A percentile compares a stretch with the other conserved stretches of the same genome.
Evolutionary conservation across 352 stramenopile genomes (phyloP).

Genomic region (Bremia lactucae): DNA sequence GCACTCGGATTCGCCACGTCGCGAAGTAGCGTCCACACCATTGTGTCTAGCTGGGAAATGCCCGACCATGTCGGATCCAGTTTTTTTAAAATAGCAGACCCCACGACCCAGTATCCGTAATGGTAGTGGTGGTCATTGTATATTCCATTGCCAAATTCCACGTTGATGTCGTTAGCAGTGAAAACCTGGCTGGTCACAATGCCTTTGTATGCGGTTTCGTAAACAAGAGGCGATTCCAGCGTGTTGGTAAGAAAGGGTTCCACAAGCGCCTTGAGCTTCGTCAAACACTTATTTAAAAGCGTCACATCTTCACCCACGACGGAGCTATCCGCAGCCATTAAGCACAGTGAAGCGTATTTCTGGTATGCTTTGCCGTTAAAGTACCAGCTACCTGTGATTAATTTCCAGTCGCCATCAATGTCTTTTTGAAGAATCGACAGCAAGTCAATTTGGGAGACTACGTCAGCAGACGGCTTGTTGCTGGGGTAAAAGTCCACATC

Average conservation of each 20-base stretch:
- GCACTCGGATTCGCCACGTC: constrained; percentile 62
- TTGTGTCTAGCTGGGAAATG: constrained; percentile 46
- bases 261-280: constrained; percentile 46
- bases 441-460: constrained; percentile 31
- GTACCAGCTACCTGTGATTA: constrained; percentile 50
- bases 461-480: constrained; percentile 23
- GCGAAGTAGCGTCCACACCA: constrained; percentile 56
- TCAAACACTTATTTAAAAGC: constrained; percentile 37
- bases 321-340: constrained; percentile 46
- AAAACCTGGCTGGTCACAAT: constrained; percentile 46
- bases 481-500: constrained; percentile 53
- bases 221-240: constrained; percentile 44
- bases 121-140: constrained; percentile 84
- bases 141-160: constrained; percentile 68
- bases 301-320: constrained; percentile 42
- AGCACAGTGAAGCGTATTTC: constrained; percentile 71
- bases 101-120: constrained; percentile 72
- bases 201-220: constrained; percentile 64
- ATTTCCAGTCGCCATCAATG: constrained; percentile 45
- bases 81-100: constrained; percentile 55
- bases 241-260: constrained; percentile 54
- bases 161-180: constrained; percentile 38
- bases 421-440: constrained; percentile 35
- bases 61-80: constrained; percentile 47
- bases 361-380: constrained; percentile 70